Evolutionary conservation across 2,329 filamentous ascomycete genomes (phyloP).

Genomic region (Hawksworthiomyces lignivorus): DNA sequence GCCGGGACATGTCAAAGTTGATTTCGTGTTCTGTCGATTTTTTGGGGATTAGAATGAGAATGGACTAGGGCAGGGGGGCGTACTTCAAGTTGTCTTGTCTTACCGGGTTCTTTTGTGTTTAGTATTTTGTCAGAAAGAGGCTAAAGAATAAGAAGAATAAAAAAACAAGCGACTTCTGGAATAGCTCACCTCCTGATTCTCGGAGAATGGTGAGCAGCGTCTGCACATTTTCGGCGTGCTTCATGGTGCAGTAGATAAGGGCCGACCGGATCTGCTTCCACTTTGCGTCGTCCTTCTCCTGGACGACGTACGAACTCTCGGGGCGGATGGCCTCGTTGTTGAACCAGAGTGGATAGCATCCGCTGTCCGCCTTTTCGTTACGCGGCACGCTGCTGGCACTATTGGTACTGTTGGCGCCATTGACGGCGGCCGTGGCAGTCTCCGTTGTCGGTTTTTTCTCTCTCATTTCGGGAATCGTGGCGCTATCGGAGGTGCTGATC

Average conservation of each 20-base stretch:
- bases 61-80: too few relatives aligned
- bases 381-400: not conserved
- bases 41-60: too few relatives aligned
- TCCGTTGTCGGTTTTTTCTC: not conserved
- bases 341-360: constrained; percentile 7
- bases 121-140: not conserved
- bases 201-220: constrained; percentile 3
- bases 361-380: not conserved
- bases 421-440: not conserved
- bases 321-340: constrained; percentile 1
- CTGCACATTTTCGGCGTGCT: constrained; percentile 6
- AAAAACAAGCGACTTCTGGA: not conserved
- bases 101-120: constrained; percentile 2
- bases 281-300: not conserved
- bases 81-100: not conserved
- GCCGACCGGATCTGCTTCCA: constrained; percentile 5
- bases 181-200: constrained; percentile 8
- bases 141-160: not conserved
- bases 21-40: not conserved
- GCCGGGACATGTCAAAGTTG: constrained; percentile 13
- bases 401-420: not conserved
- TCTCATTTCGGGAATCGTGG: not conserved
- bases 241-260: constrained; percentile 6
- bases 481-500: not conserved
- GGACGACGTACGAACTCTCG: not conserved